Evolutionary conservation across 176 grass and related monocot genomes (phyloP).

Genomic region (Tuctoria greenei): DNA sequence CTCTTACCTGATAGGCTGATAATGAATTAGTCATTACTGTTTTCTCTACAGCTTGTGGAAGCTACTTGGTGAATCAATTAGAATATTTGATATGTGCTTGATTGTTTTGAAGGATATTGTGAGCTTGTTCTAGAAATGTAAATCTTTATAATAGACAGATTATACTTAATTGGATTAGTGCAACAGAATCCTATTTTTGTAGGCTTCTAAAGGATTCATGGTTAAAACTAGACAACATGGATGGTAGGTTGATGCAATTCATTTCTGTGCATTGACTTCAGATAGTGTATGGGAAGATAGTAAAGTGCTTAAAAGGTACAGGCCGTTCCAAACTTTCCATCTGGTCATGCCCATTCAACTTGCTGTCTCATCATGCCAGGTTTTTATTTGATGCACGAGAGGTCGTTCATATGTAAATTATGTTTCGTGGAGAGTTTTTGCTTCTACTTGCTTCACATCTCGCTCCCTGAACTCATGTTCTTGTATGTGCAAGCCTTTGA

Average conservation of each 20-base stretch:
- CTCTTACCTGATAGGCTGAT: not conserved
- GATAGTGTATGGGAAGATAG: not conserved
- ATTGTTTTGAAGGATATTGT: not conserved
- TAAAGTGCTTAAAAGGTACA: not conserved
- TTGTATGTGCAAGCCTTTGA: constrained; percentile 43
- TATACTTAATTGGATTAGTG: not conserved
- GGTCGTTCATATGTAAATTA: not conserved
- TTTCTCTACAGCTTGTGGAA: not conserved
- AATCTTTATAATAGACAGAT: no score
- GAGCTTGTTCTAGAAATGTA: not conserved
- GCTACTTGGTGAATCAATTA: not conserved
- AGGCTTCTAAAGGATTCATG: not conserved
- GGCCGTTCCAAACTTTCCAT: not conserved
- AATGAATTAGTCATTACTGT: not conserved
- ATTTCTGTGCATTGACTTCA: not conserved
- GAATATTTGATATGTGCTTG: not conserved
- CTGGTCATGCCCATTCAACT: no score
- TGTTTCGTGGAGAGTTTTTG: not conserved
- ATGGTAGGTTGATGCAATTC: not conserved
- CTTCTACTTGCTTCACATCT: not conserved
- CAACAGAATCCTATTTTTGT: not conserved
- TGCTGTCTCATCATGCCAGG: no score
- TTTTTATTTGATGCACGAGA: not conserved
- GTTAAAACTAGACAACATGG: not conserved
- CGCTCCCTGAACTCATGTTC: not conserved